Base-by-base conservation (phyloP, 2,329 filamentous ascomycete species). In the Thielaviopsis populi region DNA sequence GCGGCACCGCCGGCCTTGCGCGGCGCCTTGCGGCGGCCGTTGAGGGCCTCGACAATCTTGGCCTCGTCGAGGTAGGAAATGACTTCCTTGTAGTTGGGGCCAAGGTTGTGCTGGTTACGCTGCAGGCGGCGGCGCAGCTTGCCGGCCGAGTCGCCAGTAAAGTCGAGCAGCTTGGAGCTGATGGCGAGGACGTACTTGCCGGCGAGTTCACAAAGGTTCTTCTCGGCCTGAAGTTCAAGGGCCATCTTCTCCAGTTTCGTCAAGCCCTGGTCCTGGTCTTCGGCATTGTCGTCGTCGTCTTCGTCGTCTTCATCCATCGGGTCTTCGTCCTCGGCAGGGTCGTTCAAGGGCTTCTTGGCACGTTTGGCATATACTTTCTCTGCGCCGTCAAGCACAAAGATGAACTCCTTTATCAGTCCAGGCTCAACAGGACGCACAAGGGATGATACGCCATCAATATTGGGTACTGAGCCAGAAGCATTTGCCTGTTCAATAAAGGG, bases 181-280 rank as follows among this genome's bases (percentile, higher is more conserved):
- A 95, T 84, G 13, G 86, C 87, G 50, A 95, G 81, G 43, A 96
- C 88, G 53, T 95, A 83, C 72, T 94, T 95, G 67, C 85, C 87
- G 0, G 91, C 86, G 30, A 96, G 78, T 69, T 92, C 87, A 73
- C 92, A 97, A 0, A 97, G 80, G 22, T 85, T 83, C 71, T 92
- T 87, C 74, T 97, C 94, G 0, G 90, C 85, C 65, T 91, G 80
- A 41, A 96, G 80, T 64, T 85, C 83, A 46, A 81, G 80, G 59
- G 85, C 80, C 68, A 83, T 77, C 65, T 83, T 80, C 70, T 88
- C 78, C 69, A 80, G 78, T 62, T 79, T 78, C 22, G 62, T 59
- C 40, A 64, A 40, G 27, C 66, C 37, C 37, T 82, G 77, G 50
- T 82, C 71, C 22, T 76, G 77, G 66, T 81, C 76, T 65, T 82